Conservation (phyloP, 2,329 filamentous ascomycete species). For the Metarhizium rileyi region DNA sequence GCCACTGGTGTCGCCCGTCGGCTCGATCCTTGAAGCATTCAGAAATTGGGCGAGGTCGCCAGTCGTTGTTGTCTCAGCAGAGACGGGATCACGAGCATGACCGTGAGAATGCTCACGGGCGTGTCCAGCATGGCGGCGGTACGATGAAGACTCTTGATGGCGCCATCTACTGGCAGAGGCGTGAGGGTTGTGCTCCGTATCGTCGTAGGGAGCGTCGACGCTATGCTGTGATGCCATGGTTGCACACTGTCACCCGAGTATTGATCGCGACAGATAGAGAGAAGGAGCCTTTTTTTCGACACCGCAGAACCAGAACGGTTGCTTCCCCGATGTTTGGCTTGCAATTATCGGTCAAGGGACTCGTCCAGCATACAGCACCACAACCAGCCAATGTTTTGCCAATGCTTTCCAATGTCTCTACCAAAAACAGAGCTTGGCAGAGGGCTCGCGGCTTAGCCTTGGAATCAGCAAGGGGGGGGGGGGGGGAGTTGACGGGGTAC, state of each 20-base stretch:
- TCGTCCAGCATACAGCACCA: background rate
- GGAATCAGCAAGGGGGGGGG: background rate
- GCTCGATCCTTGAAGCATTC: slow-evolving; percentile 42
- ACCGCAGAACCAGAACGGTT: background rate
- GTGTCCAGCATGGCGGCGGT: slow-evolving; percentile 36
- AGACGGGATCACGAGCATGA: slow-evolving; percentile 20
- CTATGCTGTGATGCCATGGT: slow-evolving; percentile 5
- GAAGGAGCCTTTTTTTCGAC: background rate
- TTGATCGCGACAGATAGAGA: background rate
- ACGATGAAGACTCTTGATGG: slow-evolving; percentile 53
- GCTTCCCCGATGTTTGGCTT: background rate
- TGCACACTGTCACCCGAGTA: background rate
- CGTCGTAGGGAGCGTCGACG: slow-evolving; percentile 2
- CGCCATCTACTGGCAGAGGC: slow-evolving; percentile 50
- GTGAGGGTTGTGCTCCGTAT: slow-evolving; percentile 36
- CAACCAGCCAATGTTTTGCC: background rate
- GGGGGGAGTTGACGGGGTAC: background rate
- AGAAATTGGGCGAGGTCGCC: slow-evolving; percentile 46
- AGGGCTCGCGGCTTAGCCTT: background rate
- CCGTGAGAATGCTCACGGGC: slow-evolving; percentile 15
- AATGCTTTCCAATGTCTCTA: background rate
- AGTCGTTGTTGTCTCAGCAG: slow-evolving; percentile 27
- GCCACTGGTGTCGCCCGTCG: slow-evolving; percentile 20
- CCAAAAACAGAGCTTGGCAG: background rate
- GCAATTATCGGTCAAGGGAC: background rate